Percentiles rank a stretch among this genome's conserved stretches.
Conservation (phyloP, 176 grass and related monocot genomes). For the Coix lacrymajobi region DNA sequence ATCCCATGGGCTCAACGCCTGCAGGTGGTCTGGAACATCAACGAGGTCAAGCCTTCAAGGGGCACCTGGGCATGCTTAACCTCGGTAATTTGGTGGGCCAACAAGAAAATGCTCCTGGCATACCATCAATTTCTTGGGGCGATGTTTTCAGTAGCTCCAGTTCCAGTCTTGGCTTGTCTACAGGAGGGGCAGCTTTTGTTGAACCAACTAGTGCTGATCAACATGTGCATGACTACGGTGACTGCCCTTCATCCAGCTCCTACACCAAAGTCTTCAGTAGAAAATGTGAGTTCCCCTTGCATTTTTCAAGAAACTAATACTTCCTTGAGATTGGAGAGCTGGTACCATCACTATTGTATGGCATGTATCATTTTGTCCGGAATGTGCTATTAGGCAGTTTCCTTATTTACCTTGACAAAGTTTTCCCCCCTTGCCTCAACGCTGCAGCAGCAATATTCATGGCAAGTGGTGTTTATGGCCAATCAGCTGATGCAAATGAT, state of each 20-base stretch:
- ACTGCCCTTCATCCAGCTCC: slow-evolving; percentile 36
- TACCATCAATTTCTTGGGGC: slow-evolving; percentile 29
- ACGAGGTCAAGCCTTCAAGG: slow-evolving; percentile 28
- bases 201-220: slow-evolving; percentile 16
- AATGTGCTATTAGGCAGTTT: neutral
- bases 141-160: slow-evolving; percentile 24
- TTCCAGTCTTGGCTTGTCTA: slow-evolving; percentile 30
- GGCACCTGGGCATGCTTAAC: slow-evolving; percentile 24
- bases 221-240: slow-evolving; percentile 4
- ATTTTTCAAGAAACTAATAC: neutral
- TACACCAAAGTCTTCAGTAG: slow-evolving; percentile 32
- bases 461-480: slow-evolving; percentile 22
- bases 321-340: neutral
- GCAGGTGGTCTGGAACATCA: slow-evolving; percentile 23
- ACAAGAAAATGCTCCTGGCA: slow-evolving; percentile 17
- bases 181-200: slow-evolving; percentile 18
- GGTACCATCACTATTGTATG: neutral
- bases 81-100: slow-evolving; percentile 29
- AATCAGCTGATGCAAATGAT: slow-evolving; percentile 30
- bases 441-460: slow-evolving; percentile 41
- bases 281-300: slow-evolving; percentile 46
- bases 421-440: neutral
- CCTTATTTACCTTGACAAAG: neutral
- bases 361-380: neutral
- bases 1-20: slow-evolving; percentile 26